Evolutionary conservation across 2,329 filamentous ascomycete genomes (phyloP).

Genomic region (Aspergillus uvarum): DNA sequence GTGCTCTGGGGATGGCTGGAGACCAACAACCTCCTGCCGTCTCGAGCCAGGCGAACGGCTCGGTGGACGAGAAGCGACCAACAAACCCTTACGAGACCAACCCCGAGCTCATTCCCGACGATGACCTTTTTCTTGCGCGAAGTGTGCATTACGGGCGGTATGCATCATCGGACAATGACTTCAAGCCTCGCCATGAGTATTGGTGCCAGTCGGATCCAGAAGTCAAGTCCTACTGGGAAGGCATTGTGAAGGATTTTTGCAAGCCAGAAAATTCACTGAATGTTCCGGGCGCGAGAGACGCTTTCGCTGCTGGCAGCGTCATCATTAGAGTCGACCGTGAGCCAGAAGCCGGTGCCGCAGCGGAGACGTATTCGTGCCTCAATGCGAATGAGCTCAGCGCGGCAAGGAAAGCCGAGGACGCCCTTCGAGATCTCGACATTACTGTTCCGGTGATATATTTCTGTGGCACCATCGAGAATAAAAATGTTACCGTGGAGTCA

Average conservation of each 20-base stretch:
- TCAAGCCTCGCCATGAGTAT: constrained; percentile 33
- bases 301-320: constrained; percentile 37
- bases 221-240: constrained; percentile 37
- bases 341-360: constrained; percentile 23
- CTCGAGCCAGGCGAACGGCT: constrained; percentile 26
- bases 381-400: constrained; percentile 42
- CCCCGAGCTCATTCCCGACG: constrained; percentile 29
- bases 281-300: constrained; percentile 31
- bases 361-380: constrained; percentile 33
- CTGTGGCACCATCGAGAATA: constrained; percentile 39
- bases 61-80: constrained; percentile 11
- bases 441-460: constrained; percentile 39
- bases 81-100: constrained; percentile 39
- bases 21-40: constrained; percentile 21
- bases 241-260: constrained; percentile 32
- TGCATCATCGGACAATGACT: constrained; percentile 34
- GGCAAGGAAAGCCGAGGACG: constrained; percentile 35
- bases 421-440: constrained; percentile 34
- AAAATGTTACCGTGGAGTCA: constrained; percentile 42
- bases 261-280: constrained; percentile 35
- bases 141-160: constrained; percentile 39
- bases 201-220: constrained; percentile 35
- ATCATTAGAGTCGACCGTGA: constrained; percentile 39
- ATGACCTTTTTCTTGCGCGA: constrained; percentile 36
- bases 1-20: constrained; percentile 19